Percentiles rank a stretch among this genome's conserved stretches.
phyloP scores from a whole-genome alignment of 257 asterid genomes.

The Salvia rosmarinus region DNA sequence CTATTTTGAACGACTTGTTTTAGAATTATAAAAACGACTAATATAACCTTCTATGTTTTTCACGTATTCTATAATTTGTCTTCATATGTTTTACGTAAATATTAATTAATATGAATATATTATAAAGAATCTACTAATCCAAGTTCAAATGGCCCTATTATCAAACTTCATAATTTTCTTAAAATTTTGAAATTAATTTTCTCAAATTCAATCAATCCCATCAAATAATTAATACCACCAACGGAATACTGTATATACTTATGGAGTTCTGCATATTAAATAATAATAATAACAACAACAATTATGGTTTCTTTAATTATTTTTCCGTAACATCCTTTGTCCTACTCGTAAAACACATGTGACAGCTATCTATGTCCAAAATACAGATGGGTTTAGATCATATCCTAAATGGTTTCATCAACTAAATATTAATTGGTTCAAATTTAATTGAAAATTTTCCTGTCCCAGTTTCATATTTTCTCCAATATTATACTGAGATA shows the following conservation, averaged over 20 bases:
- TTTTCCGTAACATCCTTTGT: constrained; percentile 25
- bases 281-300: background rate
- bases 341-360: constrained; percentile 27
- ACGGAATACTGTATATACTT: background rate
- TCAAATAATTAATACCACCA: background rate
- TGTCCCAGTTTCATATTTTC: constrained; percentile 30
- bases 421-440: constrained; percentile 22
- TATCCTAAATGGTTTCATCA: constrained; percentile 19
- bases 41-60: too few relatives aligned
- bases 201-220: background rate
- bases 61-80: too few relatives aligned
- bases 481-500: background rate
- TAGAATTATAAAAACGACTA: too few relatives aligned
- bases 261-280: background rate
- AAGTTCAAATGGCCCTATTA: background rate
- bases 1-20: too few relatives aligned
- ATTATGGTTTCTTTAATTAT: background rate
- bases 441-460: constrained; percentile 12
- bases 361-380: constrained; percentile 31
- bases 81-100: too few relatives aligned
- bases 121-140: too few relatives aligned
- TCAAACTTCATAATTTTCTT: too few relatives aligned
- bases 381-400: constrained; percentile 13
- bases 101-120: too few relatives aligned
- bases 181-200: background rate